Base-by-base conservation (phyloP, 2,329 filamentous ascomycete genomes). In the Cladosporium austrohemisphaericum region DNA sequence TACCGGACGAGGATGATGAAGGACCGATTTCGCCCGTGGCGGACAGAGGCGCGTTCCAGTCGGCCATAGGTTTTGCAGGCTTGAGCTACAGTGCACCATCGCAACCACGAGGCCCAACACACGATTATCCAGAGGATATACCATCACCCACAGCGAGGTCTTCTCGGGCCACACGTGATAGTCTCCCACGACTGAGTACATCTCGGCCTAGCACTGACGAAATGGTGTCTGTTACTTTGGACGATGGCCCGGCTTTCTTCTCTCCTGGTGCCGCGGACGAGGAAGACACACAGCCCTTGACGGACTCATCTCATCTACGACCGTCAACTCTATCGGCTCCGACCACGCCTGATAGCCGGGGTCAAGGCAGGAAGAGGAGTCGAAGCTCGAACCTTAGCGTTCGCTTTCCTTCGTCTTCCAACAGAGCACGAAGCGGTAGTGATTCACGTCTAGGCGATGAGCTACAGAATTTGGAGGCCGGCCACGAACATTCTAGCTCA, bases 221-320 rank as follows among this genome's bases (percentile, higher is more conserved):
- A 22, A 58, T 64, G 52, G 57, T 62, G 75, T 56, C 61, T 41
- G 55, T 67, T 51, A 74, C 79, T 54, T 81, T 81, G 55, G 60
- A 79, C 49, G 74, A 73, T 48, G 71, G 73, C 28, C 72, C 75
- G n/a, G 60, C 76, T 50, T 82, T 79, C 60, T 78, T 78, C 53
- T 74, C 79, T 4, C 72, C 64, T 3, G 57, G 56, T 11, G 41
- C 53, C 2, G 57, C 53, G 6, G 68, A 72, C 33, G 75, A 80
- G 54, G 74, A 81, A 65, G 70, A 85, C 72, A 76, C 80, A 62
- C 67, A 81, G 64, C 79, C 75, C 11, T 66, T 84, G 63, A 85
- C 81, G 1, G 76, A 81, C 57, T 64, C 69, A 49, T 72, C 68
- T 51, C 74, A 78, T 54, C 63, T 83, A 35, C 76, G 81, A 54